Base-by-base conservation (phyloP, 2,329 filamentous ascomycete species). In the Didymella segeticola region DNA sequence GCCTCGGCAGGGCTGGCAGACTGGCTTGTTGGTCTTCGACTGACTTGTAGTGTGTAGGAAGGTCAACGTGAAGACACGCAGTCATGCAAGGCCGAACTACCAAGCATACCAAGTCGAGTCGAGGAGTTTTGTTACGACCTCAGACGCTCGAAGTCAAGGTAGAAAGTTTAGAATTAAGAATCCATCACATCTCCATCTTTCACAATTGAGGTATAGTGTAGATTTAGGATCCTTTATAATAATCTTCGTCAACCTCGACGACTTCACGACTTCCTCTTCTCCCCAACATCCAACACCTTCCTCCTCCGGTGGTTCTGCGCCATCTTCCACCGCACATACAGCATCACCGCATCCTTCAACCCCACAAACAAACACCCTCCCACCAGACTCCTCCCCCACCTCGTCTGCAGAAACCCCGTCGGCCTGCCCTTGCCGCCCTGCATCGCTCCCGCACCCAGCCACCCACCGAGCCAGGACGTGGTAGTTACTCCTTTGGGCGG, bases 341-440 rank as follows among this genome's bases (percentile, higher is more conserved):
- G 74, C 63, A 85, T 76, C 27, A 88, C 64, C 6, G 82, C 83
- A 71, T 88, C 86, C 73, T 93, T 95, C 46, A 96, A 74, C 9
- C 96, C 87, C 14, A 98, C 87, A 66, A 93, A 96, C 17, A 96
- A 77, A 70, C 91, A 95, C 0, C 95, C 95, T 1, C 95, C 95
- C 1, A 95, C 83, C 2, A 99, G 80, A 67, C 90, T 97, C 50
- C 95, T 83, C 1, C 92, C 95, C 91, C 95, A 98, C 53, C 88
- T 86, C 63, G 89, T 85, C 68, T 95, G 90, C 26, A 99, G 74
- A 22, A 98, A 79, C 0, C 89, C 88, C 0, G 84, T 84, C 3
- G 83, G 39, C 33, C 46, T 29, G 22, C 29, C 79, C 29, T 79
- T 71, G 71, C 57, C 9, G 26, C 55, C 11, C n/a, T 46, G 10